Evolutionary conservation across 176 grass and related monocot genomes (phyloP).

Genomic region (barley (Hordeum vulgare)): MorexV3_pseudomolecules_assembly NC_058524.1:9155492-9155991

Average conservation of each 20-base stretch:
- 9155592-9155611: slow-evolving; percentile 54
- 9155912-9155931: slow-evolving; percentile 44
- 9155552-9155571: slow-evolving; percentile 62
- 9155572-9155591: slow-evolving; percentile 80
- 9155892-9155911: slow-evolving; percentile 64
- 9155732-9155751: slow-evolving; percentile 49
- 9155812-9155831: slow-evolving; percentile 67
- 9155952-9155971: slow-evolving; percentile 39
- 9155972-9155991: slow-evolving; percentile 58
- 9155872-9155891: slow-evolving; percentile 67
- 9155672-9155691: slow-evolving; percentile 88
- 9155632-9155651: slow-evolving; percentile 88
- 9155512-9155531: slow-evolving; percentile 80
- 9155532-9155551: slow-evolving; percentile 58
- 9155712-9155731: slow-evolving; percentile 70
- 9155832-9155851: slow-evolving; percentile 92
- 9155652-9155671: slow-evolving; percentile 65
- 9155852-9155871: slow-evolving; percentile 68
- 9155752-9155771: slow-evolving; percentile 88
- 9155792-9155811: slow-evolving; percentile 76
- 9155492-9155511: slow-evolving; percentile 67
- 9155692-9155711: slow-evolving; percentile 73
- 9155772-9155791: slow-evolving; percentile 60
- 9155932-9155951: slow-evolving; percentile 48
- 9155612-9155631: slow-evolving; percentile 51